Evolutionary conservation across 1,284 basidiomycete species (phyloP).

Genomic region (Filobasidium uniguttulatum): DNA sequence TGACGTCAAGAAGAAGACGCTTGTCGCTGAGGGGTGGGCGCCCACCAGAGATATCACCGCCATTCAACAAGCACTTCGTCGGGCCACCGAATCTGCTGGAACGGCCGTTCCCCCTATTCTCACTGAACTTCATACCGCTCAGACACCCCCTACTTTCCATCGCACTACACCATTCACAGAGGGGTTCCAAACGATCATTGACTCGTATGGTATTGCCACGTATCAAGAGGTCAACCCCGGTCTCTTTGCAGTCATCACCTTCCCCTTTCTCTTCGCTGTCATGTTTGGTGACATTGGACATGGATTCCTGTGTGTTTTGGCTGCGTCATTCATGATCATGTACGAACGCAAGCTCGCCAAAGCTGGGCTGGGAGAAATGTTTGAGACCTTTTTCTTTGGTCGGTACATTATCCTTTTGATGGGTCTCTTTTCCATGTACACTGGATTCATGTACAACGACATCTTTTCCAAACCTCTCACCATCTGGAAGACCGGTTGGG

Average conservation of each 20-base stretch:
- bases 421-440: slow-evolving; percentile 91
- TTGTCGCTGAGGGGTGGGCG: slow-evolving; percentile 96
- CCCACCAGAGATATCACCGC: slow-evolving; percentile 76
- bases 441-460: slow-evolving; percentile 97
- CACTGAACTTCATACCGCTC: slow-evolving; percentile 76
- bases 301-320: slow-evolving; percentile 66
- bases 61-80: slow-evolving; percentile 78
- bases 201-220: slow-evolving; percentile 85
- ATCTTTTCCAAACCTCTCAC: slow-evolving; percentile 90
- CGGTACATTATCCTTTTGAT: slow-evolving; percentile 98
- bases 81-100: slow-evolving; percentile 91
- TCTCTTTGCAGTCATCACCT: slow-evolving; percentile 82
- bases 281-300: slow-evolving; percentile 99
- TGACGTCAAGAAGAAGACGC: slow-evolving; percentile 81
- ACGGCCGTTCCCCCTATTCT: slow-evolving; percentile 84
- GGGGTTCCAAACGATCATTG: slow-evolving; percentile 96
- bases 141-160: slow-evolving; percentile 89
- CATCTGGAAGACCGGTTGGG: slow-evolving; percentile 81
- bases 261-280: slow-evolving; percentile 97
- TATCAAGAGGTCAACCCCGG: slow-evolving; percentile 99
- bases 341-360: slow-evolving; percentile 69
- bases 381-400: slow-evolving; percentile 75
- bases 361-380: slow-evolving; percentile 67
- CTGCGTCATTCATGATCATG: slow-evolving; percentile 71
- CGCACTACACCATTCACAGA: slow-evolving; percentile 94